Evolutionary conservation across 306 rosid genomes (phyloP).

Genomic region (Rosa chinensis): DNA sequence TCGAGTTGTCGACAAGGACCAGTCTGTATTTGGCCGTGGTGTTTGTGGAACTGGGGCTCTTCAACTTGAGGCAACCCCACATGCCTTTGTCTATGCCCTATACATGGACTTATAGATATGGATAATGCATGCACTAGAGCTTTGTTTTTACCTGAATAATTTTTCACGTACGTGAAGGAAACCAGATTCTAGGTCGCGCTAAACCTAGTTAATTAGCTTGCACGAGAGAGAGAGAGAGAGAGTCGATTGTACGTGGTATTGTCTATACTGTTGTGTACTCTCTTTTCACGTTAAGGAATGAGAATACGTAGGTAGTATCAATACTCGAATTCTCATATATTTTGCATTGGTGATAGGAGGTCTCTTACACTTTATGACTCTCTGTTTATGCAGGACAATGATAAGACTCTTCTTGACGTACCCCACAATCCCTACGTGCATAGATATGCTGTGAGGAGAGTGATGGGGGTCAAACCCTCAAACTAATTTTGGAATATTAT

Average conservation of each 20-base stretch:
- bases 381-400: background rate
- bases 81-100: background rate
- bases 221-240: background rate
- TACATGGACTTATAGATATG: background rate
- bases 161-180: background rate
- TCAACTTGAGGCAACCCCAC: constrained; percentile 11
- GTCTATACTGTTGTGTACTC: too few relatives aligned
- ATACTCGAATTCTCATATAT: too few relatives aligned
- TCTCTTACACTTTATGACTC: too few relatives aligned
- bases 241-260: too few relatives aligned
- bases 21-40: constrained; percentile 29
- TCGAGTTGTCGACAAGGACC: constrained; percentile 35
- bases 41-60: background rate
- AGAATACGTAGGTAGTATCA: too few relatives aligned
- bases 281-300: too few relatives aligned
- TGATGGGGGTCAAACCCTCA: background rate
- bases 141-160: background rate
- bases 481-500: too few relatives aligned
- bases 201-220: too few relatives aligned
- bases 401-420: background rate
- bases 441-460: background rate
- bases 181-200: too few relatives aligned
- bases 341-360: too few relatives aligned
- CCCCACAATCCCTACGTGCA: background rate
- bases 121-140: background rate